Percentiles rank a stretch among this genome's conserved stretches.
phyloP scores from a whole-genome alignment of 1,139 yeast genomes.

The Geotrichum fermentans region DNA sequence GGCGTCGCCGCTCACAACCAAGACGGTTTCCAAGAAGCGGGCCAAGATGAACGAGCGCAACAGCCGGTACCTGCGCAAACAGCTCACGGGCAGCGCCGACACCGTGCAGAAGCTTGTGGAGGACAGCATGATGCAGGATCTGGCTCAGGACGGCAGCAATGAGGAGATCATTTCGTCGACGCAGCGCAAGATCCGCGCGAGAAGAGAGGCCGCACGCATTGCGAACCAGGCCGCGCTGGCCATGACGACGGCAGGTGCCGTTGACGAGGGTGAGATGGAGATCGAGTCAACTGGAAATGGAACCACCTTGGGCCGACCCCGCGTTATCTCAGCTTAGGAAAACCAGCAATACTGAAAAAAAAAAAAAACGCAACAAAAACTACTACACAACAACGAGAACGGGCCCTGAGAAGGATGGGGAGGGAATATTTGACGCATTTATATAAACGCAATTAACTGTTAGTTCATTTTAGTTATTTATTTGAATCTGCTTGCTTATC shows the following conservation, averaged over 20 bases:
- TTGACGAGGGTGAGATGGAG: slow-evolving; percentile 11
- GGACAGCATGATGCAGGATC: slow-evolving; percentile 9
- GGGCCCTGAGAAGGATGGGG: too few relatives aligned
- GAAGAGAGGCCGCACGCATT: slow-evolving; percentile 14
- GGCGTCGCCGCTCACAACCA: slow-evolving; percentile 6
- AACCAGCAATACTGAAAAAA: background rate
- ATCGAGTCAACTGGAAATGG: slow-evolving; percentile 14
- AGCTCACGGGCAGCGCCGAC: slow-evolving; percentile 1
- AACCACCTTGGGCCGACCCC: slow-evolving; percentile 16
- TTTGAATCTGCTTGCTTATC: too few relatives aligned
- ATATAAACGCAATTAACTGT: too few relatives aligned
- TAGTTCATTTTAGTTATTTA: too few relatives aligned
- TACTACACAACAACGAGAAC: background rate
- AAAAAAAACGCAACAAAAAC: background rate
- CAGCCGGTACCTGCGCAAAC: slow-evolving; percentile 7
- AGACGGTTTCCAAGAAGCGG: slow-evolving; percentile 17
- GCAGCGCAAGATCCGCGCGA: slow-evolving; percentile 13
- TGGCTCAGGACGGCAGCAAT: background rate
- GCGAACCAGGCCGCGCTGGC: slow-evolving; percentile 16
- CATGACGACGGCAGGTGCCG: background rate
- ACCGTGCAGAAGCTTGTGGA: slow-evolving; percentile 1
- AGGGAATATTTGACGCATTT: too few relatives aligned
- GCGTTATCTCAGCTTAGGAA: background rate
- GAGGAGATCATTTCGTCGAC: slow-evolving; percentile 8
- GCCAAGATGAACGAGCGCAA: slow-evolving; percentile 12